These are phyloP conservation scores for Paraconiothyrium sp. DNA, from an alignment of 2,329 filamentous ascomycete genomes.

Conservation along the genomic window DNA sequence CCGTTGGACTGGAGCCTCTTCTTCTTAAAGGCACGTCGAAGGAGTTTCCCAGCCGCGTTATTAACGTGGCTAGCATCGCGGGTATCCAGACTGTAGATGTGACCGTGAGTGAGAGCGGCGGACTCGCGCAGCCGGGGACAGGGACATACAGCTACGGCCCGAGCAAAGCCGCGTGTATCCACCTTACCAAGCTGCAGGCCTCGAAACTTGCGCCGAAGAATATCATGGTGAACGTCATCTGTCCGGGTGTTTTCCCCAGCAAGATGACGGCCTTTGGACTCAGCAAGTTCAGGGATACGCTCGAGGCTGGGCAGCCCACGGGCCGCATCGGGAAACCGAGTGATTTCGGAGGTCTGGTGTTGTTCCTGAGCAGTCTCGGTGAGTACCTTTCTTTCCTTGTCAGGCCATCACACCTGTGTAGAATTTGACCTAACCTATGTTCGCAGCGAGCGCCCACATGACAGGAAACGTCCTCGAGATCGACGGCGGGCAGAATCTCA, in stretches of 20 bases:
- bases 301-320: constrained; percentile 58
- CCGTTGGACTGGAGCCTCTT: constrained; percentile 57
- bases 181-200: constrained; percentile 62
- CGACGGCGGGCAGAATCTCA: constrained; percentile 57
- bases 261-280: constrained; percentile 66
- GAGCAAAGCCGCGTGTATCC: constrained; percentile 63
- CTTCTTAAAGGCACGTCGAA: constrained; percentile 57
- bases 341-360: constrained; percentile 58
- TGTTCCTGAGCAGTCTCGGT: constrained; percentile 53
- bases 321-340: constrained; percentile 59
- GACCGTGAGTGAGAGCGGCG: constrained; percentile 58
- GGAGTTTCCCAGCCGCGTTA: constrained; percentile 58
- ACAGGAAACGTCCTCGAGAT: constrained; percentile 60
- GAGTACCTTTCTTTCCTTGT: constrained; percentile 54
- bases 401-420: constrained; percentile 48
- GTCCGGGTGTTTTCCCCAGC: constrained; percentile 60
- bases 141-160: constrained; percentile 62
- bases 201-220: constrained; percentile 62
- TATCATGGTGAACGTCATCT: constrained; percentile 61
- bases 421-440: constrained; percentile 28
- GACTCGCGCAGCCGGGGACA: constrained; percentile 61
- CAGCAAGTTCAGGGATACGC: constrained; percentile 58
- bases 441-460: constrained; percentile 48
- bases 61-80: constrained; percentile 63
- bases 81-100: constrained; percentile 56